Percentiles rank a stretch among this genome's conserved stretches.
These are phyloP conservation scores for Diaporthe citriasiana DNA, from an alignment of 2,329 filamentous ascomycete species.

Conservation along the genomic window DNA sequence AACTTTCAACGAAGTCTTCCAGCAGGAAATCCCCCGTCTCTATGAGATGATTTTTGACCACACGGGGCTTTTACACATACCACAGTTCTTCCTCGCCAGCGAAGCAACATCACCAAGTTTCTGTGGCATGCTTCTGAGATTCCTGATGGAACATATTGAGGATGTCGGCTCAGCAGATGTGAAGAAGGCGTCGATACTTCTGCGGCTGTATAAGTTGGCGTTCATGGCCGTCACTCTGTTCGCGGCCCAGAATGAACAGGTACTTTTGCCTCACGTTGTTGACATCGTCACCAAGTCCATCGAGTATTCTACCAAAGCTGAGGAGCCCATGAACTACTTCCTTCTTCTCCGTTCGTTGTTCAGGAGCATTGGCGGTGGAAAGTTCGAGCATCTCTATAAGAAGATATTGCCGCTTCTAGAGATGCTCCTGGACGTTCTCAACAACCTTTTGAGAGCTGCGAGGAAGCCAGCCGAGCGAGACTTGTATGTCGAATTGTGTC, in stretches of 20 bases:
- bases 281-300: slow-evolving; percentile 99
- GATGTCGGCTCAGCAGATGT: slow-evolving; percentile 94
- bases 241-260: slow-evolving; percentile 93
- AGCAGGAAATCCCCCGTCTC: slow-evolving; percentile 94
- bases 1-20: slow-evolving; percentile 98
- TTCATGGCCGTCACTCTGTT: slow-evolving; percentile 99
- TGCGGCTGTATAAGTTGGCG: slow-evolving; percentile 96
- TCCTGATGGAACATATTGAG: slow-evolving; percentile 96
- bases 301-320: slow-evolving; percentile 92
- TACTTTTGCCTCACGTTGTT: slow-evolving; percentile 94
- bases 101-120: slow-evolving; percentile 98
- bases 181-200: slow-evolving; percentile 90
- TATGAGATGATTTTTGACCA: slow-evolving; percentile 99
- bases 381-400: slow-evolving; percentile 98
- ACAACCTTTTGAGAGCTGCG: slow-evolving; percentile 91
- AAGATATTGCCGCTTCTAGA: slow-evolving; percentile 96
- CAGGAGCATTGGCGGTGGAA: slow-evolving; percentile 94
- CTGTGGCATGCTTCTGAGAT: slow-evolving; percentile 97
- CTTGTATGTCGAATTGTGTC: slow-evolving; percentile 94
- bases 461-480: slow-evolving; percentile 92
- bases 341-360: slow-evolving; percentile 92
- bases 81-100: slow-evolving; percentile 98
- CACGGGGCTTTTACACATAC: slow-evolving; percentile 91
- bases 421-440: slow-evolving; percentile 97
- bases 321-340: slow-evolving; percentile 99